Conservation (phyloP, 805 yeast species). For the Monosporozyma siamensis region DNA sequence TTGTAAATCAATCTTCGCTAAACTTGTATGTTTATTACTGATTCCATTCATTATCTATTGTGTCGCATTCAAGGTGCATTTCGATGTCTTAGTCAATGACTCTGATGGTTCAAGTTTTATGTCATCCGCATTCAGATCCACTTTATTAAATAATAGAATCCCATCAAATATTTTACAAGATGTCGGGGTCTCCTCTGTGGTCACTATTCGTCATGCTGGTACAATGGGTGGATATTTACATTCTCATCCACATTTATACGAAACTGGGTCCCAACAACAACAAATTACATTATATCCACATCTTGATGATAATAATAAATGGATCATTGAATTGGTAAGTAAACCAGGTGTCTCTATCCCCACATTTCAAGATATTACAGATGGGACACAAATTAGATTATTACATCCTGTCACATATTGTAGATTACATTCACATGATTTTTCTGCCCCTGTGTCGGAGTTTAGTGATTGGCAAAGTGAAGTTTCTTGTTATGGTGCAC, state of each 20-base stretch:
- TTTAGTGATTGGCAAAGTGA: slow-evolving; percentile 73
- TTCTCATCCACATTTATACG: slow-evolving; percentile 64
- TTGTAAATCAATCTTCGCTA: slow-evolving; percentile 40
- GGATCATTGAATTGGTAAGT: slow-evolving; percentile 62
- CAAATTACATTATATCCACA: slow-evolving; percentile 77
- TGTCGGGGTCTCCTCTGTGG: slow-evolving; percentile 63
- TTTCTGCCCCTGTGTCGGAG: slow-evolving; percentile 67
- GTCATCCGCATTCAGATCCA: slow-evolving; percentile 61
- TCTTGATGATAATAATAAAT: slow-evolving; percentile 62
- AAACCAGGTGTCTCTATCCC: slow-evolving; percentile 43
- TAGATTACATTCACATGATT: slow-evolving; percentile 77
- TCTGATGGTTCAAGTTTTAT: slow-evolving; percentile 68
- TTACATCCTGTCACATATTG: slow-evolving; percentile 47
- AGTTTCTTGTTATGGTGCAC: slow-evolving; percentile 65
- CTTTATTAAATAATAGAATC: slow-evolving; percentile 49
- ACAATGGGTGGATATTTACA: slow-evolving; percentile 77
- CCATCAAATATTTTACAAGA: slow-evolving; percentile 52
- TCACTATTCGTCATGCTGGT: slow-evolving; percentile 57
- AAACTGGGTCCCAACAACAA: slow-evolving; percentile 77
- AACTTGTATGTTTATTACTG: slow-evolving; percentile 47
- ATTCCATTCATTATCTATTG: slow-evolving; percentile 51
- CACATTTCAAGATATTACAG: slow-evolving; percentile 50
- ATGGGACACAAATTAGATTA: slow-evolving; percentile 65
- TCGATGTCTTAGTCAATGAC: slow-evolving; percentile 45
- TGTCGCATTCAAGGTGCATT: slow-evolving; percentile 54